phyloP scores from a whole-genome alignment of 139 green algal species.

The Pleodorina starrii region DNA sequence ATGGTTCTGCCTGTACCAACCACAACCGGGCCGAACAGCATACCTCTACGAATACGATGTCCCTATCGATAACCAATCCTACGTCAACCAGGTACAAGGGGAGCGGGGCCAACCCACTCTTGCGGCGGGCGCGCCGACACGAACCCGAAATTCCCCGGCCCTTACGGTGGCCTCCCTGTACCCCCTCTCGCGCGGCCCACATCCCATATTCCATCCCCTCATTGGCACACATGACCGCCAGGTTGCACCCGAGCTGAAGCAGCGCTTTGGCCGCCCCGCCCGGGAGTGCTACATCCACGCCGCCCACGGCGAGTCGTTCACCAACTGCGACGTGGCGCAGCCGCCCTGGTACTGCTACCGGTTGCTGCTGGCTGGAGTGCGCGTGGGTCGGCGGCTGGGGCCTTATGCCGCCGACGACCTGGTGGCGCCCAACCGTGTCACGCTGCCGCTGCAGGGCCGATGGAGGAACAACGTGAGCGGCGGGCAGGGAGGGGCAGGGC shows the following conservation, averaged over 20 bases:
- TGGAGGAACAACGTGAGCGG: slow-evolving; percentile 38
- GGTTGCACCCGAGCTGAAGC: neutral
- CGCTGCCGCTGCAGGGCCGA: slow-evolving; percentile 22
- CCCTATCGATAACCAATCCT: neutral
- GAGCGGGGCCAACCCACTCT: too few species aligned
- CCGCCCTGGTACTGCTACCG: slow-evolving; percentile 44
- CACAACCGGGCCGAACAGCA: neutral
- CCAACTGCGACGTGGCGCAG: neutral
- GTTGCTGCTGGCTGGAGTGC: neutral
- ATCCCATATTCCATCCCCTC: too few species aligned
- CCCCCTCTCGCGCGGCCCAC: too few species aligned
- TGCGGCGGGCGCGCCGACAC: too few species aligned
- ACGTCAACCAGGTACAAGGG: neutral
- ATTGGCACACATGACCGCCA: neutral
- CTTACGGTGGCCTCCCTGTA: too few species aligned
- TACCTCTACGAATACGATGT: slow-evolving; percentile 14
- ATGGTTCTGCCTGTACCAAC: slow-evolving; percentile 38
- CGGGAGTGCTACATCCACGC: neutral
- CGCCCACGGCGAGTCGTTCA: slow-evolving; percentile 1
- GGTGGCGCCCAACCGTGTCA: slow-evolving; percentile 21
- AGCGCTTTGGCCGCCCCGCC: neutral
- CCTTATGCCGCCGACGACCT: slow-evolving; percentile 37
- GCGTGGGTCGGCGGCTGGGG: neutral
- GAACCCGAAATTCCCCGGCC: too few species aligned
- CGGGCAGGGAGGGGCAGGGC: too few species aligned